Conservation (phyloP, 2,329 filamentous ascomycete genomes). For the Xylaria sp. region DNA sequence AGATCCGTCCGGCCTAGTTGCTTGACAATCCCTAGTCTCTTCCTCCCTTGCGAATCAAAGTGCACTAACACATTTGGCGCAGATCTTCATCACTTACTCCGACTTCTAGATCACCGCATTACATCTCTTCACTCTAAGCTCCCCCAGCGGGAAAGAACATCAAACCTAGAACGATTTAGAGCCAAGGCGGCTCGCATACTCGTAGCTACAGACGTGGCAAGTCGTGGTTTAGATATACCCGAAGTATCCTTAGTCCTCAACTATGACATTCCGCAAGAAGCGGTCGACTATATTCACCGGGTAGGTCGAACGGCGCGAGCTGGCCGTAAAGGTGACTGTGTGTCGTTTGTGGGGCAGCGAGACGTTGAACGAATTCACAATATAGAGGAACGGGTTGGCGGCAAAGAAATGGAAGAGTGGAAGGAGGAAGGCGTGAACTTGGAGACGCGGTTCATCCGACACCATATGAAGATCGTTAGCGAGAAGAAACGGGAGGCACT, state of each 20-base stretch:
- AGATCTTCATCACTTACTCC: constrained; percentile 85
- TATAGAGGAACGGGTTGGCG: constrained; percentile 82
- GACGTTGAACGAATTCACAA: constrained; percentile 92
- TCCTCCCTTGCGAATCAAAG: background rate
- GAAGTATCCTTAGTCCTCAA: constrained; percentile 92
- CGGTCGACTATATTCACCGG: constrained; percentile 96
- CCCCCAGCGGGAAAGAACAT: constrained; percentile 83
- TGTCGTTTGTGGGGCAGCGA: constrained; percentile 91
- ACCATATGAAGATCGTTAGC: constrained; percentile 88
- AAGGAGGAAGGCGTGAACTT: constrained; percentile 91
- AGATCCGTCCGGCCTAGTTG: background rate
- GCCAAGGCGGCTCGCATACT: constrained; percentile 89
- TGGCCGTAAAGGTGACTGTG: constrained; percentile 81
- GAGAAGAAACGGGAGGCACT: constrained; percentile 95
- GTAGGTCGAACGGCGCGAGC: constrained; percentile 96
- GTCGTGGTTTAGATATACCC: constrained; percentile 93
- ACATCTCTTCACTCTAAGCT: constrained; percentile 91
- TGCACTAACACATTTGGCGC: constrained; percentile 14
- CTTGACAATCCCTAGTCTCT: background rate
- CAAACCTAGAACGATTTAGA: constrained; percentile 91
- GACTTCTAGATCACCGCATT: constrained; percentile 87
- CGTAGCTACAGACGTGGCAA: constrained; percentile 94
- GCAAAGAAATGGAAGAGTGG: constrained; percentile 84
- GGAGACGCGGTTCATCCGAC: constrained; percentile 87
- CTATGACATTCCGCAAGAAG: constrained; percentile 95